Conservation (phyloP, 257 asterid genomes). For the Plantago ovata region DNA sequence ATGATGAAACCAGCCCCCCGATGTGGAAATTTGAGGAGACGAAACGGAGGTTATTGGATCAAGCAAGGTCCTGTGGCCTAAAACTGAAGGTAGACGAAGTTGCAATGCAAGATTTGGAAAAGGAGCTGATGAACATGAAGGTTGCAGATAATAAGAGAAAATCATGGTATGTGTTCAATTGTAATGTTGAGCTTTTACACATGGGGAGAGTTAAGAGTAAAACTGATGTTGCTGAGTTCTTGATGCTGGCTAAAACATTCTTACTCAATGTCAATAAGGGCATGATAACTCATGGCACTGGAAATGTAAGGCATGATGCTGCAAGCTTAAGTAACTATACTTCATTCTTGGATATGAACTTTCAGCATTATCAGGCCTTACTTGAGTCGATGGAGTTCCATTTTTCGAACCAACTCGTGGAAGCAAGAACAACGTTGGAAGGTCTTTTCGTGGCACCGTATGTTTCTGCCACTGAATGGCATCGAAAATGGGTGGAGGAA, state of each 20-base stretch:
- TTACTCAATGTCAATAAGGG: conserved; percentile 26
- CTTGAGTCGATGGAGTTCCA: conserved; percentile 37
- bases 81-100: conserved; percentile 33
- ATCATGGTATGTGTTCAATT: conserved; percentile 38
- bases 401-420: conserved; percentile 34
- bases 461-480: conserved; percentile 23
- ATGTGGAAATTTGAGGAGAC: conserved; percentile 44
- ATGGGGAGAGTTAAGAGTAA: conserved; percentile 38
- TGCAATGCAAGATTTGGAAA: conserved; percentile 27
- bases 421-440: conserved; percentile 43
- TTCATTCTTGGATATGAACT: conserved; percentile 33
- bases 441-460: conserved; percentile 42
- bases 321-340: conserved; percentile 18
- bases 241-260: conserved; percentile 21
- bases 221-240: conserved; percentile 31
- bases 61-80: conserved; percentile 30
- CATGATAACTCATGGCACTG: conserved; percentile 31
- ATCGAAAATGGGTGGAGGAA: conserved; percentile 35
- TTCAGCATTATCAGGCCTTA: conserved; percentile 32
- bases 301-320: conserved; percentile 26
- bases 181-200: conserved; percentile 41
- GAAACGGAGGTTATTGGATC: conserved; percentile 31
- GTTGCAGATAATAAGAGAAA: conserved; percentile 12
- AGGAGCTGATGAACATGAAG: conserved; percentile 6
- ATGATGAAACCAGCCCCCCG: conserved; percentile 10